A percentile compares a stretch with the other conserved stretches of the same genome.
Conservation (phyloP, 306 rosid species). For the Arachis hypogaea region DNA sequence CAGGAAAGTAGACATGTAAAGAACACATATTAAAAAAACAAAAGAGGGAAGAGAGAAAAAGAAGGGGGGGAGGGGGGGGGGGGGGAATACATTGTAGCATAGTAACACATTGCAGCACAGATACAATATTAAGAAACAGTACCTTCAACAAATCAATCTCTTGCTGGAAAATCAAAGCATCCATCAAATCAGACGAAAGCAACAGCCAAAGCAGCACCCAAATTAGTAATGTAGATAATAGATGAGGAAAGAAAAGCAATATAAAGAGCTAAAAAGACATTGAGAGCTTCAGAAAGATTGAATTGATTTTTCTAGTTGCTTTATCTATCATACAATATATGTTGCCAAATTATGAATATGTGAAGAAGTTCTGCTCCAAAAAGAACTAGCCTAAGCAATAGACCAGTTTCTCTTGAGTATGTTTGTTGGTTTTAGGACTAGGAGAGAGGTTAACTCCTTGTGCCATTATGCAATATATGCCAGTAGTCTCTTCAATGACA, state of each 20-base stretch:
- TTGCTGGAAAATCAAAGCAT: constrained; percentile 65
- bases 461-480: not conserved
- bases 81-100: not conserved
- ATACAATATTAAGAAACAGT: constrained; percentile 36
- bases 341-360: constrained; percentile 16
- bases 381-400: constrained; percentile 8
- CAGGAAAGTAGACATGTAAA: not conserved
- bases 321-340: constrained; percentile 11
- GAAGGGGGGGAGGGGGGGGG: not conserved
- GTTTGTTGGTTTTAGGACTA: constrained; percentile 8
- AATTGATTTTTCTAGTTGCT: constrained; percentile 18
- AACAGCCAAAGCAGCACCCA: constrained; percentile 44
- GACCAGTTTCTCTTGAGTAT: constrained; percentile 2
- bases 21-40: not conserved
- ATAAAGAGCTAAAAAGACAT: constrained; percentile 7
- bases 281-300: constrained; percentile 2
- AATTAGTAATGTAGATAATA: constrained; percentile 48
- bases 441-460: not conserved
- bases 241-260: constrained; percentile 28
- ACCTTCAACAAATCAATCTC: constrained; percentile 99
- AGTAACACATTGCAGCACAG: constrained; percentile 12
- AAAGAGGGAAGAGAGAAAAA: not conserved
- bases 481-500: not conserved
- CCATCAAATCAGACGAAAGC: constrained; percentile 45
- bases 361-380: constrained; percentile 6